Evolutionary conservation across 169 alveolate genomes (phyloP).

Genomic region (Plasmodium blacklocki): DNA sequence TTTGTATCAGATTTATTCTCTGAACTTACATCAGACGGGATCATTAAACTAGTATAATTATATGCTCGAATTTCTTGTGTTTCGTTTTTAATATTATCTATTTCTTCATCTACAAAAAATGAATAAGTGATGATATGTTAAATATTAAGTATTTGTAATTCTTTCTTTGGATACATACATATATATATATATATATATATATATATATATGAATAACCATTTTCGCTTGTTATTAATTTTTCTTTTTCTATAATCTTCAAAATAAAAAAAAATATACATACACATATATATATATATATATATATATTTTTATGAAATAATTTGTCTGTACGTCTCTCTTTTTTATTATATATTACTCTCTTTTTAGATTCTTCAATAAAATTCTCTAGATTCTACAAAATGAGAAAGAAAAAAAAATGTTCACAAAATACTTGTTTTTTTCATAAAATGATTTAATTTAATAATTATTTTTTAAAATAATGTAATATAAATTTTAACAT

Average conservation of each 20-base stretch:
- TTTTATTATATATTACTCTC: constrained; percentile 8
- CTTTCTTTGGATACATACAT: constrained; percentile 1
- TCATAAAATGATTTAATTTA: neutral
- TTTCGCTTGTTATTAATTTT: constrained; percentile 11
- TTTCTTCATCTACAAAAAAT: constrained; percentile 1
- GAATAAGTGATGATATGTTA: neutral
- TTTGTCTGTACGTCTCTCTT: neutral
- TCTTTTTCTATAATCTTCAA: constrained; percentile 6
- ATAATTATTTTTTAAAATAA: too few relatives aligned
- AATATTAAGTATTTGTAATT: neutral
- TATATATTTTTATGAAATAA: neutral
- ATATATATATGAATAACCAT: neutral
- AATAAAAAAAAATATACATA: constrained; percentile 3
- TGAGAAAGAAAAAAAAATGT: constrained; percentile 3
- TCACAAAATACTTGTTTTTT: neutral
- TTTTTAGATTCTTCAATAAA: constrained; percentile 42
- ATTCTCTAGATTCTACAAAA: constrained; percentile 32
- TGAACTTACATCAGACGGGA: constrained; percentile 9
- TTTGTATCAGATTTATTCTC: constrained; percentile 12
- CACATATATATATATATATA: neutral
- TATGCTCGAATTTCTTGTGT: neutral
- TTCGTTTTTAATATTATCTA: neutral
- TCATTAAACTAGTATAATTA: constrained; percentile 25
- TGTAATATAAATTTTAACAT: constrained; percentile 6
- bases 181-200: neutral